Base-by-base conservation (phyloP, 1,139 yeast species). In the Hansenula anomala region DNA sequence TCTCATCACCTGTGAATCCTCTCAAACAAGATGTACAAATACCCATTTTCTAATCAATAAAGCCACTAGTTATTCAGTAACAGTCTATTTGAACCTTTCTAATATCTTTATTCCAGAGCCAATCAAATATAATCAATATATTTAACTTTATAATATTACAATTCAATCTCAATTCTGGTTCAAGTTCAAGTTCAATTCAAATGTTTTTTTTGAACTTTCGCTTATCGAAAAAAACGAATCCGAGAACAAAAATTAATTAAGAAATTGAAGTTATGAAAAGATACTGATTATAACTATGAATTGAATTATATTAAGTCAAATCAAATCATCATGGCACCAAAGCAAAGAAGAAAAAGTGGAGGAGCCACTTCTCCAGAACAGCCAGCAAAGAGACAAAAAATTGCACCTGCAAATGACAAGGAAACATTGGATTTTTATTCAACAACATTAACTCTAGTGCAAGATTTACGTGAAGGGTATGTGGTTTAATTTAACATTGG, bases 1-100 rank as follows among this genome's bases (percentile, higher is more conserved):
- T 23, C 16, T 67, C 67, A 17, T 58, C 64, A n/a, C 42, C 56
- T 29, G 42, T 47, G 6, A 20, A 13, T 7, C 63, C 61, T 30
- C 62, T 52, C 23, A 73, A 55, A 46, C 78, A 73, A n/a, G 78
- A 73, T 37, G 72, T 59, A 50, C 78, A 73, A 35, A 60, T 45
- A 33, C 78, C 79, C 78, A 73, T 69, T n/a, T n/a, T n/a, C n/a
- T n/a, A n/a, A n/a, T n/a, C n/a, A n/a, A n/a, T n/a, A n/a, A n/a
- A n/a, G n/a, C n/a, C n/a, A 8, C 25, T 23, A 20, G 6, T 20
- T 20, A 20, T 20, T 20, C 22, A 6, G 22, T 20, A 20, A 20
- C 22, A 9, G 22, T 20, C 9, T 20, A 6, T 20, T 20, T 9
- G 8, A 6, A 20, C 6, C 22, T 20, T 20, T 20, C 9, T 23